A percentile compares a stretch with the other conserved stretches of the same genome.
Conservation (phyloP, 805 yeast genomes). For the Cyberlindnera amylophila region DNA sequence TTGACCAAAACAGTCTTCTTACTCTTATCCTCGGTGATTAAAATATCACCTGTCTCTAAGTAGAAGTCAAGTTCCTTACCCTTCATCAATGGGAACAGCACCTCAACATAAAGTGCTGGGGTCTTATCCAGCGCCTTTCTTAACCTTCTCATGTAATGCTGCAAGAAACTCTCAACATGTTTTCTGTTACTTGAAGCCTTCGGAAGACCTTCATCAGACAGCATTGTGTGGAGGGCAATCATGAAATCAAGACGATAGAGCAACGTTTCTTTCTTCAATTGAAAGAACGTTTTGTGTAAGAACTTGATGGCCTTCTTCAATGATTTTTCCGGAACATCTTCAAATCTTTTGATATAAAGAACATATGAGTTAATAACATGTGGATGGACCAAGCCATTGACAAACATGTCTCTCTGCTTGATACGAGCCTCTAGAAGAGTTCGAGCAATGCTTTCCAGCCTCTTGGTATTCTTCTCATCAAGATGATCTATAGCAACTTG, state of each 20-base stretch:
- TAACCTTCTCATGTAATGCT: conserved; percentile 60
- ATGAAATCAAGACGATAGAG: conserved; percentile 74
- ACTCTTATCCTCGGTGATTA: conserved; percentile 9
- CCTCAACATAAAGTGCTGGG: conserved; percentile 55
- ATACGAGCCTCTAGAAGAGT: conserved; percentile 31
- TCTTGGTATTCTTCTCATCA: conserved; percentile 29
- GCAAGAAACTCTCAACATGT: conserved; percentile 62
- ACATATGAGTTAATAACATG: conserved; percentile 64
- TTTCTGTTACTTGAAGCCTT: conserved; percentile 42
- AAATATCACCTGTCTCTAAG: conserved; percentile 54
- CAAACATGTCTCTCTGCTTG: conserved; percentile 42
- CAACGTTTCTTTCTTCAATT: conserved; percentile 53
- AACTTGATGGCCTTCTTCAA: conserved; percentile 63
- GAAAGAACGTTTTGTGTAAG: conserved; percentile 66
- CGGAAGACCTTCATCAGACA: conserved; percentile 49
- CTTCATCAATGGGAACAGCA: conserved; percentile 59
- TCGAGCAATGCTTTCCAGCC: conserved; percentile 30
- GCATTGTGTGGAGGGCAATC: conserved; percentile 48
- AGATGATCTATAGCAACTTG: conserved; percentile 33
- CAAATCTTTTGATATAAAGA: conserved; percentile 53
- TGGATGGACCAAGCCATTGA: conserved; percentile 48
- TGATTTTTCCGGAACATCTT: conserved; percentile 56
- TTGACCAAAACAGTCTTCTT: conserved; percentile 14
- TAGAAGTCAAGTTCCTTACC: conserved; percentile 46
- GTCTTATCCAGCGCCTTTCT: conserved; percentile 44